Evolutionary conservation across 2,329 filamentous ascomycete genomes (phyloP).

Genomic region (Dactylellina haptotyla): DNA sequence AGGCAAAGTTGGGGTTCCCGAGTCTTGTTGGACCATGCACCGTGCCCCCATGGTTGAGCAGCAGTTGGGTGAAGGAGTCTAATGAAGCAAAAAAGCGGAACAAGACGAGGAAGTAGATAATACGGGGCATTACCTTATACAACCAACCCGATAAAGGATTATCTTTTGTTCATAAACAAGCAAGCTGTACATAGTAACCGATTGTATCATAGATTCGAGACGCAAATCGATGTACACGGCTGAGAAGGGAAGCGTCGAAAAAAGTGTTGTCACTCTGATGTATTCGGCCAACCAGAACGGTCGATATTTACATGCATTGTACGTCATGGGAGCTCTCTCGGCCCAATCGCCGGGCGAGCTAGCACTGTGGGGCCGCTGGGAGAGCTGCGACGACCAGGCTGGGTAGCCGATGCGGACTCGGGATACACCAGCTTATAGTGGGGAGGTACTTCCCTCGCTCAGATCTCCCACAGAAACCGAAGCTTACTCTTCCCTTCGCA

Average conservation of each 20-base stretch:
- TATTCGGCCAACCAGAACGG: slow-evolving; percentile 35
- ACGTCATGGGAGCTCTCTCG: slow-evolving; percentile 52
- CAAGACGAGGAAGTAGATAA: not conserved
- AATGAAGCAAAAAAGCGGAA: not conserved
- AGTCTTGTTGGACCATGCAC: slow-evolving; percentile 47
- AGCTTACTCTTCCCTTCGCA: slow-evolving; percentile 25
- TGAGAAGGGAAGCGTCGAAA: not conserved
- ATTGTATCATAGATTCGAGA: too few relatives aligned
- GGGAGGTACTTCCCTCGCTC: slow-evolving; percentile 10
- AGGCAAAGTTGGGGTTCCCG: slow-evolving; percentile 47
- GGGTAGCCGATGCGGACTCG: slow-evolving; percentile 42
- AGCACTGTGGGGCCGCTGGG: too few relatives aligned
- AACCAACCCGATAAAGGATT: too few relatives aligned
- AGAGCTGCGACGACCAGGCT: slow-evolving; percentile 17
- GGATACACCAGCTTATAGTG: slow-evolving; percentile 8
- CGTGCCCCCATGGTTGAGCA: slow-evolving; percentile 43
- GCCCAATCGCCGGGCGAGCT: slow-evolving; percentile 34
- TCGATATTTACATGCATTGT: slow-evolving; percentile 46
- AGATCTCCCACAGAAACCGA: not conserved
- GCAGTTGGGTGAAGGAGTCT: slow-evolving; percentile 1
- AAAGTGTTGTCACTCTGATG: slow-evolving; percentile 20
- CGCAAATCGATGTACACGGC: not conserved
- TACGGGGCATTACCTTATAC: too few relatives aligned
- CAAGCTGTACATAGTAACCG: too few relatives aligned
- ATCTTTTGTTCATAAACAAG: too few relatives aligned